Percentiles rank a stretch among this genome's conserved stretches.
Conservation (phyloP, 495 filamentous ascomycete genomes). For the Neurospora sp. region DNA sequence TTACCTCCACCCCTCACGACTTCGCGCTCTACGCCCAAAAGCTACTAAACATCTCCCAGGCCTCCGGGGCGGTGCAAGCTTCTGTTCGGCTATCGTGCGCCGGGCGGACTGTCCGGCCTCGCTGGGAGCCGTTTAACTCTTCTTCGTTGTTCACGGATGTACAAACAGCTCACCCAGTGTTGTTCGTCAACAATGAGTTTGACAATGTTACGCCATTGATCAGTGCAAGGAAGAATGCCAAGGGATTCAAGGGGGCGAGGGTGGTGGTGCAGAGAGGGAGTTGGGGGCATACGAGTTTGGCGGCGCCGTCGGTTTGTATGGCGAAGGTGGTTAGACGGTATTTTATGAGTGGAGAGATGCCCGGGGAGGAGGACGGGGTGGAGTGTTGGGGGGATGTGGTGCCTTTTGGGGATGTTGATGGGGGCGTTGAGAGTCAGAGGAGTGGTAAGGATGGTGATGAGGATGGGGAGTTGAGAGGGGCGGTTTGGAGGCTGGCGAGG, state of each 20-base stretch:
- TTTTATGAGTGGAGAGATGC: conserved; percentile 19
- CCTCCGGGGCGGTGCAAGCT: conserved; percentile 50
- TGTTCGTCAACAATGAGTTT: conserved; percentile 45
- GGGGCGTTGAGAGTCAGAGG: neutral
- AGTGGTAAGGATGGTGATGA: neutral
- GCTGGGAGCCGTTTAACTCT: conserved; percentile 39
- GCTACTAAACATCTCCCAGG: conserved; percentile 37
- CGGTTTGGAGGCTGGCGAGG: conserved; percentile 1
- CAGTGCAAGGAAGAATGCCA: conserved; percentile 40
- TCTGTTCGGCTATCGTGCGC: conserved; percentile 46
- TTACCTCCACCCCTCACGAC: conserved; percentile 26
- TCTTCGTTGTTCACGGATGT: neutral
- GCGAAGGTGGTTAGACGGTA: conserved; percentile 23
- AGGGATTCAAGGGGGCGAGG: conserved; percentile 39
- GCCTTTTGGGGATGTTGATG: conserved; percentile 11
- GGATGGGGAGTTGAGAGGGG: neutral
- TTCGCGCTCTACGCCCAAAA: conserved; percentile 39
- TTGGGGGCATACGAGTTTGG: conserved; percentile 35
- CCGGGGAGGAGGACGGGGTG: conserved; percentile 10
- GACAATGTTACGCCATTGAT: conserved; percentile 48
- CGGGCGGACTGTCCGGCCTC: conserved; percentile 46
- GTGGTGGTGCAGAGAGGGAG: conserved; percentile 44
- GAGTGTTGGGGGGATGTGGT: conserved; percentile 22
- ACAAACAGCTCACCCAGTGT: conserved; percentile 39
- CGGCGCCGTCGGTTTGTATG: conserved; percentile 26